phyloP scores from a whole-genome alignment of 192 early-diverging fungal genomes.

The Mortierella alpina region DNA sequence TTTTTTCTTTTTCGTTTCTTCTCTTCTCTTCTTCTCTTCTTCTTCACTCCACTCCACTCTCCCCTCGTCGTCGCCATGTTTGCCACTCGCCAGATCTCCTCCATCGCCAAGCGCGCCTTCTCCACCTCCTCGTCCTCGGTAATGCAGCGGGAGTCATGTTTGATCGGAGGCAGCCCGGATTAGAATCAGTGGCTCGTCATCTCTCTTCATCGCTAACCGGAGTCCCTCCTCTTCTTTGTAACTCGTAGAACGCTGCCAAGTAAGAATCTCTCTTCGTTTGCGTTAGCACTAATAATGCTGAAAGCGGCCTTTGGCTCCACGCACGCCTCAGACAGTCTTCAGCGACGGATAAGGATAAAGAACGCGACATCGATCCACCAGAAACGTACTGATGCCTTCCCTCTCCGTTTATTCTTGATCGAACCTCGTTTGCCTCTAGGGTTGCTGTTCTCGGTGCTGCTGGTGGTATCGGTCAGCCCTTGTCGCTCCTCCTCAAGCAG shows the following conservation, averaged over 20 bases:
- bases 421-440: slow-evolving; percentile 8
- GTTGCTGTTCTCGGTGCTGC: slow-evolving; percentile 73
- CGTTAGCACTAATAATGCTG: no score
- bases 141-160: slow-evolving; percentile 15
- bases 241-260: slow-evolving; percentile 56
- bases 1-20: not conserved
- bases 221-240: not conserved
- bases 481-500: slow-evolving; percentile 93
- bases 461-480: slow-evolving; percentile 95
- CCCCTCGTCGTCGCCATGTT: slow-evolving; percentile 16
- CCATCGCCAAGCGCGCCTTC: slow-evolving; percentile 63
- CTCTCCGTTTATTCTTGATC: not conserved
- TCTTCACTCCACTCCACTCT: slow-evolving; percentile 8
- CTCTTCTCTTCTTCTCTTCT: slow-evolving; percentile 5
- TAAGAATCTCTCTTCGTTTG: slow-evolving; percentile 14
- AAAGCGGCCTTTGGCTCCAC: no score
- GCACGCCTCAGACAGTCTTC: no score
- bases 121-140: slow-evolving; percentile 67
- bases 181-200: not conserved
- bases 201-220: slow-evolving; percentile 1
- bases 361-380: no score
- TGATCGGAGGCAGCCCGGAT: not conserved
- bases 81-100: slow-evolving; percentile 44
- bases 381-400: not conserved
- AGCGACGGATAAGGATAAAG: no score